Conservation (phyloP, 768 basidiomycete species). For the Agaricus bisporus region DNA sequence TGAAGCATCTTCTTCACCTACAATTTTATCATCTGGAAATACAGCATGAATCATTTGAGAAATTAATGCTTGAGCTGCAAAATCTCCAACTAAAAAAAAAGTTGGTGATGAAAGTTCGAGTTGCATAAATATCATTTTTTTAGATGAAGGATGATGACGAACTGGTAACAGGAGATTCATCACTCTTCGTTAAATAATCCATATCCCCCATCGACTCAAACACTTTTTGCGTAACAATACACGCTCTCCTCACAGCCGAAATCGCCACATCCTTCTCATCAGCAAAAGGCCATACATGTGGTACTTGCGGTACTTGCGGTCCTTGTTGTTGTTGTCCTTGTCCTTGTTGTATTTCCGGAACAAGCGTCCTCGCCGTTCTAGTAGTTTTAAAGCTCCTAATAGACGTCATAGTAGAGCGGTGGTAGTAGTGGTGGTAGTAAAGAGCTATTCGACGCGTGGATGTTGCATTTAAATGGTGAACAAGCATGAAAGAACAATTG, state of each 20-base stretch:
- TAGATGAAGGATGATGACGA: too few species aligned
- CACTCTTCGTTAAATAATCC: constrained; percentile 84
- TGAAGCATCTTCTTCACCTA: constrained; percentile 91
- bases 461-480: neutral
- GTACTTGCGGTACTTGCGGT: neutral
- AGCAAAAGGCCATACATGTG: neutral
- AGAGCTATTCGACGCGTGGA: too few species aligned
- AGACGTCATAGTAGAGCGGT: neutral
- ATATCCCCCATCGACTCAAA: constrained; percentile 81
- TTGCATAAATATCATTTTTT: too few species aligned
- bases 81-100: constrained; percentile 83
- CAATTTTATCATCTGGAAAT: constrained; percentile 83
- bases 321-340: too few species aligned
- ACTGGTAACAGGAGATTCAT: constrained; percentile 92
- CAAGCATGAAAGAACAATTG: too few species aligned
- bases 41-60: constrained; percentile 68
- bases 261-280: constrained; percentile 50
- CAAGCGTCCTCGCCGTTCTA: neutral
- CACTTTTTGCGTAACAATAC: constrained; percentile 74
- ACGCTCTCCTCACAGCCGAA: constrained; percentile 83
- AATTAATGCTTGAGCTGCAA: constrained; percentile 89
- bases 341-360: neutral
- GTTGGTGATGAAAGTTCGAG: too few species aligned
- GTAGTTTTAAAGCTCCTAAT: neutral
- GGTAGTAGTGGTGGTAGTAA: too few species aligned